These are phyloP conservation scores for Coffea eugenioides DNA, from an alignment of 257 asterid species.

Conservation along the genomic window DNA sequence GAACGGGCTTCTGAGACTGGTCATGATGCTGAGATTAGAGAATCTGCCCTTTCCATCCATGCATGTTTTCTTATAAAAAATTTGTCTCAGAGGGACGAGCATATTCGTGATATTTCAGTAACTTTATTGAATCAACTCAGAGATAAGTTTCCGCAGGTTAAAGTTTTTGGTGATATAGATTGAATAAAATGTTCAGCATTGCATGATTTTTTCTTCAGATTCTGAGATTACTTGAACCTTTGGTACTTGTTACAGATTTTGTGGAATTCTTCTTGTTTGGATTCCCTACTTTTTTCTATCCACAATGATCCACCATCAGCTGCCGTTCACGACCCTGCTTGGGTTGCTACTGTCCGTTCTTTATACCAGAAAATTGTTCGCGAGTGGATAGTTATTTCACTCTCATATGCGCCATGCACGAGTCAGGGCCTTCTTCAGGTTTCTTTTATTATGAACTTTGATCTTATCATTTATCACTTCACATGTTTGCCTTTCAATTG, in stretches of 20 bases:
- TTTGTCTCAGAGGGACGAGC: constrained; percentile 94
- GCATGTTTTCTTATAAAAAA: constrained; percentile 91
- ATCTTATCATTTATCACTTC: constrained; percentile 8
- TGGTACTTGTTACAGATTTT: constrained; percentile 58
- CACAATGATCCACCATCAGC: constrained; percentile 88
- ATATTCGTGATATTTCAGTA: constrained; percentile 76
- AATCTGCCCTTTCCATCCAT: constrained; percentile 78
- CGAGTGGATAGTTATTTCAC: constrained; percentile 92
- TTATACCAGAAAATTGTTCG: constrained; percentile 88
- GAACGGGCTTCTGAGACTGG: constrained; percentile 85
- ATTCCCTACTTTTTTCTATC: constrained; percentile 81
- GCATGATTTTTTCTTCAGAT: constrained; percentile 19
- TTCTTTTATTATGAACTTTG: constrained; percentile 18
- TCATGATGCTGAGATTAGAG: constrained; percentile 70
- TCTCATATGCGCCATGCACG: constrained; percentile 98
- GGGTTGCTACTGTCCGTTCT: constrained; percentile 81
- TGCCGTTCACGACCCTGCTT: constrained; percentile 92
- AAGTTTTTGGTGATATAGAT: constrained; percentile 14
- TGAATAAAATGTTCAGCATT: constrained; percentile 20
- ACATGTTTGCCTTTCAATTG: neutral
- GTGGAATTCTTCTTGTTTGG: constrained; percentile 93
- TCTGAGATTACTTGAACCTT: constrained; percentile 20
- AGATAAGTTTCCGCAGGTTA: constrained; percentile 94
- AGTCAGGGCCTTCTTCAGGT: constrained; percentile 99
- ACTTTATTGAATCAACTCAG: constrained; percentile 84